Evolutionary conservation across 148 eudicot genomes (phyloP), one percentile per base, ranked within the genome.

Genomic region (Fagopyrum esculentum): DNA sequence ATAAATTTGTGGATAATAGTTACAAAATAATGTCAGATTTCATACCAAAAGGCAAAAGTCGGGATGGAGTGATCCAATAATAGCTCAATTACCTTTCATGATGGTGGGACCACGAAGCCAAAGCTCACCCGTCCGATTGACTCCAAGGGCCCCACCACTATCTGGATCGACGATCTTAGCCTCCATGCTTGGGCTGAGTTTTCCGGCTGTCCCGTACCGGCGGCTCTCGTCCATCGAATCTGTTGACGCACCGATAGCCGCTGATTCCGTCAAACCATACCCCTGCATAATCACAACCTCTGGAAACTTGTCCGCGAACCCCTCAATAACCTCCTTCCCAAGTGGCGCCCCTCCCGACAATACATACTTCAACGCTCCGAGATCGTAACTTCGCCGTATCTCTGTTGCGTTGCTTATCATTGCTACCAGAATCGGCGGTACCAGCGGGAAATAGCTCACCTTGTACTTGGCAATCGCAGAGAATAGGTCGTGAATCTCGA

Each of bases 381-480:
- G 48, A 75, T 87, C 85, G 66, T 89, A 87, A 19, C 63, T 82
- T 56, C 72, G 75, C 72, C 49, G 81, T 6, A 92, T 84, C 72
- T 74, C 77, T 15, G 83, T 91, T 0, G 97, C 96, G 46, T 85
- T 68, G 79, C 90, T 92, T 35, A 90, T 89, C 78, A 95, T 70
- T 16, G 89, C 97, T n/a, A 95, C 89, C 40, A 95, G 72, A 11
- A 95, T 95, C 22, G 99, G 99, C 13, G 99, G 99, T 74, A 92
- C 97, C 9, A 95, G 73, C 0, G 99, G 99, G 30, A 95, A 75
- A 73, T 85, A 86, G 12, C 80, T 85, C 2, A 89, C 90, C 3
- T 83, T 76, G 83, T 89, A 92, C 83, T 83, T 90, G 45, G 82
- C 82, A 16, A 92, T 86, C 29, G 98, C 85, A 19, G 76, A 45